Evolutionary conservation across 768 basidiomycete genomes (phyloP).

Genomic region (Saitozyma sp.): DNA sequence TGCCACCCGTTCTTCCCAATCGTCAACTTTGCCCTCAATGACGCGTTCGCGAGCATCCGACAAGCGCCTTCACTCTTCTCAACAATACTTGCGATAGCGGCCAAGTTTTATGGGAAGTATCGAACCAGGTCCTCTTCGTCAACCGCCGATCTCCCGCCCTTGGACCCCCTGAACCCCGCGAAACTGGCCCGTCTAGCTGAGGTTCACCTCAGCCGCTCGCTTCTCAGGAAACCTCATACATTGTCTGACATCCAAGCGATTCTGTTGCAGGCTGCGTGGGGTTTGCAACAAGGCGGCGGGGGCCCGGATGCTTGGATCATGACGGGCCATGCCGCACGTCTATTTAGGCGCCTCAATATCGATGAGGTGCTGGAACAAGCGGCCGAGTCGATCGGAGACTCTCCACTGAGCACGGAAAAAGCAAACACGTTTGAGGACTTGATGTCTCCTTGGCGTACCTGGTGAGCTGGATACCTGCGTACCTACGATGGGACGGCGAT

Average conservation of each 20-base stretch:
- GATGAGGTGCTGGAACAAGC: conserved; percentile 29
- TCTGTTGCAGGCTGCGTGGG: conserved; percentile 27
- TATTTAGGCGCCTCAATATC: conserved; percentile 20
- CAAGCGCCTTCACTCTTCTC: conserved; percentile 33
- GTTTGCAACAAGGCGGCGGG: conserved; percentile 17
- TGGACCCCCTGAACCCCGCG: conserved; percentile 7
- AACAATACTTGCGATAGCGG: conserved; percentile 31
- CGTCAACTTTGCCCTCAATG: conserved; percentile 29
- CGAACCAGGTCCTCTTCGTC: conserved; percentile 13
- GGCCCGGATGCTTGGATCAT: conserved; percentile 32
- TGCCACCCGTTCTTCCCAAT: conserved; percentile 43
- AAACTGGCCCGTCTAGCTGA: conserved; percentile 26
- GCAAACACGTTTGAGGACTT: conserved; percentile 28
- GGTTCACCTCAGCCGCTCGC: conserved; percentile 19
- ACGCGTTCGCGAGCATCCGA: conserved; percentile 29
- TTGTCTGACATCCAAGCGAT: conserved; percentile 32
- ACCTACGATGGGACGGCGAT: too few species aligned
- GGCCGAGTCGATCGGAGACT: conserved; percentile 18
- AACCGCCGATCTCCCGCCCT: conserved; percentile 13
- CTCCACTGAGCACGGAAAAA: conserved; percentile 22
- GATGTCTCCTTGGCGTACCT: conserved; percentile 38
- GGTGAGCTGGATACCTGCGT: too few species aligned
- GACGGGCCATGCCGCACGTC: conserved; percentile 26
- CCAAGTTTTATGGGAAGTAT: conserved; percentile 31
- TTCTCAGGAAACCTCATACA: conserved; percentile 20